Conservation (phyloP, 1,139 yeast genomes). For the Kazachstania sp. region DNA sequence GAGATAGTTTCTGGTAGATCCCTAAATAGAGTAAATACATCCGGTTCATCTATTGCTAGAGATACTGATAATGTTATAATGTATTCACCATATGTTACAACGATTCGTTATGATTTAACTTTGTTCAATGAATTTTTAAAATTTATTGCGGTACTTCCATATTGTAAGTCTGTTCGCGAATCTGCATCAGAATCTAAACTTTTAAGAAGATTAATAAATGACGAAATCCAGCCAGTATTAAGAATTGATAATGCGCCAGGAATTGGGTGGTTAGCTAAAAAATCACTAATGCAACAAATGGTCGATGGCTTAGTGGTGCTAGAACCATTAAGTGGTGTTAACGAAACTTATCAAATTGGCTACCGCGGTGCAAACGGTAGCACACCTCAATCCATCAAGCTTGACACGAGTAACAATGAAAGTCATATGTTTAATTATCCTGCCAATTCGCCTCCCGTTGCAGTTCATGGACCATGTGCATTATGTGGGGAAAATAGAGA, state of each 20-base stretch:
- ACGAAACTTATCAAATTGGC: constrained; percentile 40
- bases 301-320: constrained; percentile 75
- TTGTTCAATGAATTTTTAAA: constrained; percentile 32
- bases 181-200: constrained; percentile 44
- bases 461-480: constrained; percentile 65
- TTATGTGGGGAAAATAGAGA: constrained; percentile 72
- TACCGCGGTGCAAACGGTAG: constrained; percentile 2
- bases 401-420: constrained; percentile 12
- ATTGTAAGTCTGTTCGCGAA: constrained; percentile 29
- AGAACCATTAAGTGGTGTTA: constrained; percentile 81
- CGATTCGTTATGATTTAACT: constrained; percentile 52
- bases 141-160: constrained; percentile 30
- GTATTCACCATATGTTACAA: constrained; percentile 46
- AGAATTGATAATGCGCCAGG: constrained; percentile 55
- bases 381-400: constrained; percentile 7
- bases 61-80: constrained; percentile 21
- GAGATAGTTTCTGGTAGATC: constrained; percentile 17
- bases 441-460: constrained; percentile 53
- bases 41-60: constrained; percentile 6
- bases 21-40: constrained; percentile 12
- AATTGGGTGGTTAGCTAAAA: constrained; percentile 48
- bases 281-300: constrained; percentile 55
- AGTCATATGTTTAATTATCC: constrained; percentile 36
- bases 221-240: constrained; percentile 72
- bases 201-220: constrained; percentile 56